Percentiles rank a stretch among this genome's conserved stretches.
Evolutionary conservation across 345 rosid species (phyloP).

Genomic region (Eucalyptus lansdowneana): DNA sequence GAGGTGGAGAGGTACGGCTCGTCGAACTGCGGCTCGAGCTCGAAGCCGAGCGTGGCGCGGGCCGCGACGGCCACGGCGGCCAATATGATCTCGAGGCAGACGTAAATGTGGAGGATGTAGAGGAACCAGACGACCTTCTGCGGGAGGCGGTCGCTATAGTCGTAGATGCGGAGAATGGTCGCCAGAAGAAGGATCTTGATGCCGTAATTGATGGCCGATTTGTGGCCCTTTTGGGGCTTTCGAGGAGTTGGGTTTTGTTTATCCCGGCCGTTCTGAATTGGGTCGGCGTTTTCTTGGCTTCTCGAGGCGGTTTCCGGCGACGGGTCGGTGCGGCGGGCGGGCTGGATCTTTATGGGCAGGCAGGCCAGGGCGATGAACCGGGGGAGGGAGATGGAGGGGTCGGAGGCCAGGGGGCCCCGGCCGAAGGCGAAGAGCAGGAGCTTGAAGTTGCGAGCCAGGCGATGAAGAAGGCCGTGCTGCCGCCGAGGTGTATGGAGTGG

Average conservation of each 20-base stretch:
- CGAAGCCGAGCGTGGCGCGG: background rate
- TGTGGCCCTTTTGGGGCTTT: background rate
- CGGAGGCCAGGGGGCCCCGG: conserved; percentile 10
- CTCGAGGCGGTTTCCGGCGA: background rate
- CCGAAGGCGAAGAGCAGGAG: conserved; percentile 17
- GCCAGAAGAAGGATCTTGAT: background rate
- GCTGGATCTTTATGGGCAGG: conserved; percentile 8
- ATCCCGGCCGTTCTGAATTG: background rate
- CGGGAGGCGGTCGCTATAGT: background rate
- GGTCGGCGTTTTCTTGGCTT: background rate
- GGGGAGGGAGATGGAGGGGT: background rate
- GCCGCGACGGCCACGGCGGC: background rate
- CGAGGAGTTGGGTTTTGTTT: background rate
- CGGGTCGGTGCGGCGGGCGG: background rate
- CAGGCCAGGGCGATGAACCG: conserved; percentile 1
- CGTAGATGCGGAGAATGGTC: background rate
- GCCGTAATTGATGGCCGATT: conserved; percentile 1
- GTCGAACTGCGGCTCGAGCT: conserved; percentile 24
- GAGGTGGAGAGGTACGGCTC: conserved; percentile 19
- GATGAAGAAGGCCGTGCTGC: conserved; percentile 11
- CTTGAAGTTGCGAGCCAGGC: conserved; percentile 25
- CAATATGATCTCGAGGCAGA: conserved; percentile 2
- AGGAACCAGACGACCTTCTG: background rate
- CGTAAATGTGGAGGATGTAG: conserved; percentile 3
- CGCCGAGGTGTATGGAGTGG: background rate